Evolutionary conservation across 306 rosid genomes (phyloP).

Genomic region (Pterocarpus macrocarpus): DNA sequence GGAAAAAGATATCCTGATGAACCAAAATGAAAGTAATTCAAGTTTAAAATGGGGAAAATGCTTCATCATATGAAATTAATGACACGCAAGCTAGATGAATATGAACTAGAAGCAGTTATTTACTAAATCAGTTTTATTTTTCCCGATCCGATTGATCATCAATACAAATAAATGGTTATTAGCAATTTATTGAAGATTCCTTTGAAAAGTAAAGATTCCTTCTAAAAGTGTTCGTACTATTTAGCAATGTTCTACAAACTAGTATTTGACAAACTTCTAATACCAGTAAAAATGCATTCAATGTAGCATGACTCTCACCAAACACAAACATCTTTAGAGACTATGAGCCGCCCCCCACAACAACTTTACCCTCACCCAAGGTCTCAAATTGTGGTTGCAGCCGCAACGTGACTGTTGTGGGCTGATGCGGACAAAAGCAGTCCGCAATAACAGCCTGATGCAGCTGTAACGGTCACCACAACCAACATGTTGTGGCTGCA

Average conservation of each 20-base stretch:
- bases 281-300: conserved; percentile 5
- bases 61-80: not conserved
- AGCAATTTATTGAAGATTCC: not conserved
- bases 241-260: not conserved
- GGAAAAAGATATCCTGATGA: not conserved
- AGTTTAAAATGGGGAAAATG: conserved; percentile 5
- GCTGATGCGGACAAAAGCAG: not conserved
- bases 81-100: not conserved
- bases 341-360: not conserved
- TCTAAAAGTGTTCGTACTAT: not conserved
- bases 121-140: not conserved
- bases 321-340: conserved; percentile 5
- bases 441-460: not conserved
- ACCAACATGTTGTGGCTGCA: not conserved
- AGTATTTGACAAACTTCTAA: not conserved
- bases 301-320: conserved; percentile 17
- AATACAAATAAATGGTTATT: not conserved
- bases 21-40: conserved; percentile 18
- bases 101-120: not conserved
- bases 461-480: not conserved
- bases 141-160: not conserved
- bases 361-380: not conserved
- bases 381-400: not conserved
- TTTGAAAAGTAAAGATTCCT: not conserved
- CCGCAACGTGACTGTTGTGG: not conserved